phyloP scores from a whole-genome alignment of 2,329 filamentous ascomycete genomes.

The Teratosphaeria gauchensis region DNA sequence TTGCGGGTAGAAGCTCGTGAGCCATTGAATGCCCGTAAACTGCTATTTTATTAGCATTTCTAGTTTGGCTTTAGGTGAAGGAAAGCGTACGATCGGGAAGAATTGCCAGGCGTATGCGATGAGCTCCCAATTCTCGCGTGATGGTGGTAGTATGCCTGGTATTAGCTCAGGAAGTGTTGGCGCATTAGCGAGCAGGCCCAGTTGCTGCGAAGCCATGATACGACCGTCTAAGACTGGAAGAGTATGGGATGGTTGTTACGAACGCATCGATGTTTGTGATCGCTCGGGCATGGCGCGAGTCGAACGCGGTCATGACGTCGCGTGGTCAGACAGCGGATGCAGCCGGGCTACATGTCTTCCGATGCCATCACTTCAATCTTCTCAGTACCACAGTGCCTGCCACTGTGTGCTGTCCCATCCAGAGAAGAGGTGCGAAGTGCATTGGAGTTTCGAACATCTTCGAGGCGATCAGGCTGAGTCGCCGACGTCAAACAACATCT shows the following conservation, averaged over 20 bases:
- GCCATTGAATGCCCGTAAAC: conserved; percentile 66
- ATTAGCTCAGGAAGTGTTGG: background rate
- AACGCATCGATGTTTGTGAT: background rate
- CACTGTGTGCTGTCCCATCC: background rate
- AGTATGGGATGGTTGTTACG: background rate
- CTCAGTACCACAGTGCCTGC: background rate
- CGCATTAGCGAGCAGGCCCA: background rate
- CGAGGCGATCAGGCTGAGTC: too few relatives aligned
- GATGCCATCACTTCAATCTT: background rate
- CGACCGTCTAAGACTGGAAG: background rate
- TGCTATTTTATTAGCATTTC: conserved; percentile 28
- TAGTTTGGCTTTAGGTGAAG: background rate
- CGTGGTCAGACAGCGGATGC: background rate
- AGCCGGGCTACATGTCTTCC: background rate
- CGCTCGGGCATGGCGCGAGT: background rate
- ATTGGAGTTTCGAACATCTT: background rate
- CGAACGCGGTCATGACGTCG: background rate
- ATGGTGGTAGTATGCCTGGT: conserved; percentile 29
- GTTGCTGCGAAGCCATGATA: background rate
- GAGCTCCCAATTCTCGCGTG: conserved; percentile 41
- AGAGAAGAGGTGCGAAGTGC: background rate
- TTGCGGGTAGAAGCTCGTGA: conserved; percentile 73
- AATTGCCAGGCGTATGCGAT: conserved; percentile 38
- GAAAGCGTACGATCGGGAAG: conserved; percentile 39
- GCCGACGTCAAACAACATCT: too few relatives aligned